Evolutionary conservation across 2,329 filamentous ascomycete genomes (phyloP), one percentile per base, ranked within the genome.

Genomic region (Cladorrhinum sp.): DNA sequence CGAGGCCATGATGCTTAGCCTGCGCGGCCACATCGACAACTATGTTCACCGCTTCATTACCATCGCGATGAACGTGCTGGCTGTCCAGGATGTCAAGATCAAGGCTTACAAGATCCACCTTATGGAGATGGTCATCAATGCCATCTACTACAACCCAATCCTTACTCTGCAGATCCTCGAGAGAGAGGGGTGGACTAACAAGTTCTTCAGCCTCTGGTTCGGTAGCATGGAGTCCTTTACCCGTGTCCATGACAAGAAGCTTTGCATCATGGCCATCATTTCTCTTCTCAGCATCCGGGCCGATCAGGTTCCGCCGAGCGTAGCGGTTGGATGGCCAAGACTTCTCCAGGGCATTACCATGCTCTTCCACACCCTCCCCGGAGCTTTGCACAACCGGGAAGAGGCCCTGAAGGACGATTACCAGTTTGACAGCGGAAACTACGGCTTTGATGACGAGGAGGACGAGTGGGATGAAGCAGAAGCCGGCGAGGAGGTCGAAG

Each of bases 121-220:
- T 50, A 96, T 99, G 90, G 95, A 99, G 78, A 96, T 99, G 87
- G 87, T 99, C 61, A 96, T 99, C 80, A 98, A 98, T 76, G 87
- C 91, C 59, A 92, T 98, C 70, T 96, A 98, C 82, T 99, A 99
- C 82, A 97, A 96, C 79, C 93, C 95, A 1, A 77, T 89, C 50
- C 82, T 97, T 62, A 85, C 92, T 23, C 83, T 99, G 21, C 88
- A 92, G 64, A 86, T 96, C 39, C 83, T 99, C n/a, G 95, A 99
- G 78, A 79, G 82, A 57, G 94, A 96, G 71, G 89, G 86, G 63
- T 97, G 93, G 94, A 98, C 95, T 6, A 98, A 98, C 78, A 96
- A 96, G 73, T 99, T 99, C 79, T 99, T 99, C 81, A 96, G 91
- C 76, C 80, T 96, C 62, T 99, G 95, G 95, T 99, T 99, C 75